Evolutionary conservation across 2,329 filamentous ascomycete species (phyloP), one percentile per base, ranked within the genome.

Genomic region (Exophiala viscosa): DNA sequence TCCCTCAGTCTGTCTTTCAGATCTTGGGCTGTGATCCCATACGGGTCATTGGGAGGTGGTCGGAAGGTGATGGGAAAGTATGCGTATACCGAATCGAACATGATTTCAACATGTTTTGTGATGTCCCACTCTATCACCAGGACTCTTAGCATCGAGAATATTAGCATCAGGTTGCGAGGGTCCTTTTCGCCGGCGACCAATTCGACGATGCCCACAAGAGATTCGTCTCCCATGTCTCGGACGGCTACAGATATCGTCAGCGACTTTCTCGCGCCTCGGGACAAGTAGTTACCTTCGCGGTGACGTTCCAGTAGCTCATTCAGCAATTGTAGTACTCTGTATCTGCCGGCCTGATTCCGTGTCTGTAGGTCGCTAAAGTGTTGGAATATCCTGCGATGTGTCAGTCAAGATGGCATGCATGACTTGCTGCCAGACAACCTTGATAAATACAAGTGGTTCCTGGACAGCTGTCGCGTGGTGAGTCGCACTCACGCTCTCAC

Each of bases 51-150:
- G 9, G 83, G 84, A 1, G 84, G 84, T 9, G 84, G 83, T 62
- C 81, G 78, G 68, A 87, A 87, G 0, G 84, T 86, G 60, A 87
- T 86, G 0, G 84, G 84, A 64, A 87, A 87, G 66, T 87, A 87
- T 62, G 85, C 86, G 68, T 86, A 87, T 14, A 85, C 83, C 3
- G 83, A 77, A 59, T 87, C 84, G 63, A 87, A 87, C 40, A 86
- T 72, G 28, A 69, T 64, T 74, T 85, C 81, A 15, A 78, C 78
- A 65, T 84, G 76, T 35, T 75, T 74, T 3, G 76, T 74, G 53
- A 86, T 79, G 59, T 82, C 78, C 82, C 84, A 87, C 65, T 87
- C 84, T 5, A 83, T 75, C 76, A 86, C 84, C 1, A 85, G 75
- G 11, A 85, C 84, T 62, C 78, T 81, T 23, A 86, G 66, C 53